Evolutionary conservation across 2,329 filamentous ascomycete genomes (phyloP), one percentile per base, ranked within the genome.

Genomic region (Fusarium incarnatum): DNA sequence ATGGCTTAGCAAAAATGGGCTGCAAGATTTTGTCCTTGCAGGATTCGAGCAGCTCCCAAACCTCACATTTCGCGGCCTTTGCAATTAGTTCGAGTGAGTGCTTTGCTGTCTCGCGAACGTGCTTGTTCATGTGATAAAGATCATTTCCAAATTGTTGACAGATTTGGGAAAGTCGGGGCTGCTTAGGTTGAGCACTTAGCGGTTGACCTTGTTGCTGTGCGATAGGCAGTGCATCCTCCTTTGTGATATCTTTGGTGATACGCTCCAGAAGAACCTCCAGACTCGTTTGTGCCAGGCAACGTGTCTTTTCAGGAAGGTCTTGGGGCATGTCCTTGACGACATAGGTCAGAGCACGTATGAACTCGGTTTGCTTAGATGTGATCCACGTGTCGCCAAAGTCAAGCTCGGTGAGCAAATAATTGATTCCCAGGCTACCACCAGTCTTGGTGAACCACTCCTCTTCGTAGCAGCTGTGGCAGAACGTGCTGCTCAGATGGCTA

Each of bases 401-500:
- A 58, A 98, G 84, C 72, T 95, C 91, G 4, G 93, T 95, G 32
- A 95, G 90, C 61, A 99, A 83, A 60, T 97, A 91, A 75, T 93
- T 91, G 75, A 99, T 98, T 58, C 97, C 97, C 22, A 95, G 83
- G 56, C 92, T 94, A 41, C 96, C 96, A 50, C 95, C 96, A 40
- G 94, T 92, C 81, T 99, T 99, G 55, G 94, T 94, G 77, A 97
- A 99, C 96, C 97, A 99, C 75, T 99, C 96, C 78, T 99, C 95
- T 75, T 96, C 94, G 75, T 98, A 94, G 79, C 96, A 99, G 70
- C 93, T 94, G 78, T 99, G 96, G 73, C 93, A 96, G 78, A 98
- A 97, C 1, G 90, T 91, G 64, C 89, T 92, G 41, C 92, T 91
- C 8, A 99, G 85, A 75, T 95, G 91, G 62, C 86, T 87, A 81